Conservation (phyloP, 2,329 filamentous ascomycete species). For the Fonsecaea nubica region DNA sequence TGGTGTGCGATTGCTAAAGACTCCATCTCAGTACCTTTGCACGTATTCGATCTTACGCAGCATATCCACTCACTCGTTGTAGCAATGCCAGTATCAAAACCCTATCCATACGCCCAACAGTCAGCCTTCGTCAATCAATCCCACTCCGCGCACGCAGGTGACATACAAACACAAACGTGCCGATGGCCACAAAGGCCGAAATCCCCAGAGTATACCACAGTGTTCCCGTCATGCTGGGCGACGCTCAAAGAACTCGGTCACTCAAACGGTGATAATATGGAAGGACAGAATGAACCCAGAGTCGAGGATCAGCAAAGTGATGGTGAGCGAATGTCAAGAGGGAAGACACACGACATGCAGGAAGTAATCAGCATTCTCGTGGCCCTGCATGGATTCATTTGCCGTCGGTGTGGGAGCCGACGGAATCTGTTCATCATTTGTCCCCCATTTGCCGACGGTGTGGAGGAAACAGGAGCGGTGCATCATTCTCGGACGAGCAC, state of each 20-base stretch:
- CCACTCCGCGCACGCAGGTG: neutral
- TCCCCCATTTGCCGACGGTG: neutral
- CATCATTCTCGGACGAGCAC: slow-evolving; percentile 5
- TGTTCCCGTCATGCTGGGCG: slow-evolving; percentile 44
- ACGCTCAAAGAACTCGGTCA: neutral
- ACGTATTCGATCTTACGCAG: slow-evolving; percentile 43
- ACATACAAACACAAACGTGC: slow-evolving; percentile 64
- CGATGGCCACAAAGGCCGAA: slow-evolving; percentile 64
- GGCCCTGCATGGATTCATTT: slow-evolving; percentile 9
- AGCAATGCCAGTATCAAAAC: slow-evolving; percentile 66
- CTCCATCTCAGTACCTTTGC: slow-evolving; percentile 40
- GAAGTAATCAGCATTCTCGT: slow-evolving; percentile 16
- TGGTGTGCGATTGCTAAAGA: slow-evolving; percentile 60
- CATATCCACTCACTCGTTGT: slow-evolving; percentile 54
- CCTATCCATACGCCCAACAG: slow-evolving; percentile 47
- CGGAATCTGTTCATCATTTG: neutral
- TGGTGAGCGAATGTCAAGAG: neutral
- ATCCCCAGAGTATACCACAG: slow-evolving; percentile 58
- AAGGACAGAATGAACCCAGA: slow-evolving; percentile 1
- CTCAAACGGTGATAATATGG: neutral
- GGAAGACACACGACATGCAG: slow-evolving; percentile 5
- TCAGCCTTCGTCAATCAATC: slow-evolving; percentile 8
- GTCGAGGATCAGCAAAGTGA: neutral
- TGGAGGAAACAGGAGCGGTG: slow-evolving; percentile 6
- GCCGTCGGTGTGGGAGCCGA: slow-evolving; percentile 15